Evolutionary conservation across 306 rosid species (phyloP), one percentile per base, ranked within the genome.

Genomic region (Morella rubra): DNA sequence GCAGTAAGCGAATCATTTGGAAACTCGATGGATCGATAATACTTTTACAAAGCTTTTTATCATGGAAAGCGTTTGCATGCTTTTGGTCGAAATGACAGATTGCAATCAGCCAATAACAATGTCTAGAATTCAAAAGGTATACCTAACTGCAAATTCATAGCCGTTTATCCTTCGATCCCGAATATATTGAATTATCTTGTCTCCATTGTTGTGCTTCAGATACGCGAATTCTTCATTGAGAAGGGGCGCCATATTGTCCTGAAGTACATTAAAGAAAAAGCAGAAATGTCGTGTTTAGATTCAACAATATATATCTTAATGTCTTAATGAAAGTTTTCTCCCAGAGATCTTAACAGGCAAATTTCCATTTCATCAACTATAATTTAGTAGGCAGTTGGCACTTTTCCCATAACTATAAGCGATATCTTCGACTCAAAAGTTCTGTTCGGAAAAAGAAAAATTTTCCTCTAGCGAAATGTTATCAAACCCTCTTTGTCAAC

Each of bases 401-500:
- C 53, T 68, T 74, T 73, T 15, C 27, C 73, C 18, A 5, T 69
- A 52, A 45, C 52, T 15, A 46, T 70, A 77, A 70, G 69, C 37
- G 76, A 58, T 40, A 55, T 47, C 55, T 41, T 74, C 37, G 11
- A 27, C 19, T 65, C 66, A 70, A 69, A 81, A 77, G 20, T 7
- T 82, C 70, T 58, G 70, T 53, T 53, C 19, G 19, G 53, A 8
- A 55, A 69, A 66, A 70, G 73, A 67, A 47, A 73, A 19, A 32
- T 2, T 42, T 66, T 27, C 76, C 71, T 41, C 74, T 84, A 8
- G 12, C 8, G 12, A 69, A 69, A 74, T n/a, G 41, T 66, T 44
- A 75, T 13, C 73, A 15, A 60, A 66, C 46, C 77, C 79, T 69
- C 73, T 83, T 84, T 83, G 88, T 84, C 88, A 83, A 85, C 70